Evolutionary conservation across 2,329 filamentous ascomycete genomes (phyloP).

Genomic region (Diaporthe humulicola): DNA sequence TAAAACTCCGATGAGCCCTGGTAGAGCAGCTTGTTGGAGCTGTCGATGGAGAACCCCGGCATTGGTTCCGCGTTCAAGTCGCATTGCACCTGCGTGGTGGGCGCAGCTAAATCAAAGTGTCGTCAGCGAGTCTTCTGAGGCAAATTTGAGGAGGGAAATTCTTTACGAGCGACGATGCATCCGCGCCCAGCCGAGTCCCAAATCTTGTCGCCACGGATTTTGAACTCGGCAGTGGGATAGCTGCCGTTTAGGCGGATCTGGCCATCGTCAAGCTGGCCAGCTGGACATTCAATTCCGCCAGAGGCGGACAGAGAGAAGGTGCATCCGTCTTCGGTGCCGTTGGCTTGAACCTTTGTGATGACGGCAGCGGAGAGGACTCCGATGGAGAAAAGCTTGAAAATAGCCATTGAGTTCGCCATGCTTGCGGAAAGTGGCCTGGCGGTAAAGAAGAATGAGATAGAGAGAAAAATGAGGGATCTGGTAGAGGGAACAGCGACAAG

Average conservation of each 20-base stretch:
- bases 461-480: not conserved
- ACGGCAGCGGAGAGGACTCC: conserved; percentile 7
- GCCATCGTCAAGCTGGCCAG: conserved; percentile 38
- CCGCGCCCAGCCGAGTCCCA: conserved; percentile 36
- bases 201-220: conserved; percentile 34
- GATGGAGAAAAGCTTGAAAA: conserved; percentile 10
- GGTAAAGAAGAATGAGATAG: not conserved
- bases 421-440: not conserved
- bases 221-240: conserved; percentile 36
- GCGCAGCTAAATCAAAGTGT: conserved; percentile 8
- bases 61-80: conserved; percentile 34
- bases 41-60: conserved; percentile 32
- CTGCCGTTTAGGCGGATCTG: conserved; percentile 41
- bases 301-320: conserved; percentile 37
- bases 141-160: not conserved
- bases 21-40: conserved; percentile 35
- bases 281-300: conserved; percentile 36
- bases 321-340: conserved; percentile 16
- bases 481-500: conserved; percentile 1
- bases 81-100: conserved; percentile 39
- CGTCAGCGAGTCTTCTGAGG: not conserved
- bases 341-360: conserved; percentile 1
- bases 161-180: conserved; percentile 38
- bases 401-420: conserved; percentile 4
- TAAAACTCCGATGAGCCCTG: conserved; percentile 36